Evolutionary conservation across 2,329 filamentous ascomycete genomes (phyloP).

Genomic region (Fusarium sulawesiense): DNA sequence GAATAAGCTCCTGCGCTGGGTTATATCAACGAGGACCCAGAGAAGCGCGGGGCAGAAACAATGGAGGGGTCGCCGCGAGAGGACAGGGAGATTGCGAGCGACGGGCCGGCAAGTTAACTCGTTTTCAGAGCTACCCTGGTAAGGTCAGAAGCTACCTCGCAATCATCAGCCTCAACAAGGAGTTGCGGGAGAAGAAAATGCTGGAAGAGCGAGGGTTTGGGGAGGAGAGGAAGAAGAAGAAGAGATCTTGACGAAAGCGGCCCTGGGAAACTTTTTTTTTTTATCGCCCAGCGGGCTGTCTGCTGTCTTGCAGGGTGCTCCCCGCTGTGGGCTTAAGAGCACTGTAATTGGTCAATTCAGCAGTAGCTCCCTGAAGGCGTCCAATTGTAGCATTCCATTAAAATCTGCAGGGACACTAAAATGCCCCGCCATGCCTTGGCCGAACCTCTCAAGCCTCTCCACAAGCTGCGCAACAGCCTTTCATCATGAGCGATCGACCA

Average conservation of each 20-base stretch:
- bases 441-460: slow-evolving; percentile 44
- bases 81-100: slow-evolving; percentile 48
- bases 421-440: slow-evolving; percentile 43
- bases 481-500: slow-evolving; percentile 40
- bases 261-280: slow-evolving; percentile 48
- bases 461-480: slow-evolving; percentile 39
- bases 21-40: slow-evolving; percentile 30
- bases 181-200: slow-evolving; percentile 34
- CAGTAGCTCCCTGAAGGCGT: slow-evolving; percentile 7
- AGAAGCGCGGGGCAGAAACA: slow-evolving; percentile 48
- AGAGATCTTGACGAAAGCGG: slow-evolving; percentile 36
- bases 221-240: slow-evolving; percentile 37
- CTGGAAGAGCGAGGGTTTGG: slow-evolving; percentile 41
- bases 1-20: slow-evolving; percentile 26
- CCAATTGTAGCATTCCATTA: slow-evolving; percentile 37
- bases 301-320: slow-evolving; percentile 27
- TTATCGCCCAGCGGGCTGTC: slow-evolving; percentile 29
- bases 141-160: slow-evolving; percentile 54
- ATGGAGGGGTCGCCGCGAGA: slow-evolving; percentile 35
- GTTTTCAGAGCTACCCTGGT: slow-evolving; percentile 53
- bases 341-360: slow-evolving; percentile 44
- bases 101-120: slow-evolving; percentile 53
- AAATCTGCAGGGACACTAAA: slow-evolving; percentile 44
- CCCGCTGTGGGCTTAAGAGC: slow-evolving; percentile 29
- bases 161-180: slow-evolving; percentile 52